A percentile compares a stretch with the other conserved stretches of the same genome.
Conservation (phyloP, 768 basidiomycete species). For the Phallus indusiatus region DNA sequence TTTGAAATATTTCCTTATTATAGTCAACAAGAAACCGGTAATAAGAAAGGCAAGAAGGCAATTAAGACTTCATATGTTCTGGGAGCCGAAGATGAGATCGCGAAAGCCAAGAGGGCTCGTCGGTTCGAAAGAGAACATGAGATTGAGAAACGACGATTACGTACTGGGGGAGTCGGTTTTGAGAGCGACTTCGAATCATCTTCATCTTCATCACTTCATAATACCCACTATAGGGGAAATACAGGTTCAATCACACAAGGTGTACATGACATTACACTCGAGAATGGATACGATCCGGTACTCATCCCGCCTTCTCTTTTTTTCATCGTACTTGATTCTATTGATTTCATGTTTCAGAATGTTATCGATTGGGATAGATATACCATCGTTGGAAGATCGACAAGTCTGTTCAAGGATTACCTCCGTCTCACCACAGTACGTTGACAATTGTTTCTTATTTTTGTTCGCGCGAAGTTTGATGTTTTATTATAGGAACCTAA, state of each 20-base stretch:
- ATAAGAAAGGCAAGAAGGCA: slow-evolving; percentile 39
- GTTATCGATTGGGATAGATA: slow-evolving; percentile 94
- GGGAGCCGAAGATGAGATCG: slow-evolving; percentile 57
- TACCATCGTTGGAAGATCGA: slow-evolving; percentile 89
- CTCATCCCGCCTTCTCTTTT: slow-evolving; percentile 20
- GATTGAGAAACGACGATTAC: slow-evolving; percentile 60
- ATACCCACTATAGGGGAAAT: slow-evolving; percentile 31
- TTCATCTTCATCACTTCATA: slow-evolving; percentile 45
- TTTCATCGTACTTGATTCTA: slow-evolving; percentile 4
- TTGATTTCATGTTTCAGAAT: slow-evolving; percentile 43
- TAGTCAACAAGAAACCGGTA: slow-evolving; percentile 46
- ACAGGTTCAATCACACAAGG: slow-evolving; percentile 7
- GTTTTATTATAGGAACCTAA: slow-evolving; percentile 72
- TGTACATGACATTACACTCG: slow-evolving; percentile 9
- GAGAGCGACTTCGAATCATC: slow-evolving; percentile 32
- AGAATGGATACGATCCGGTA: slow-evolving; percentile 58
- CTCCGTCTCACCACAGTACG: slow-evolving; percentile 82
- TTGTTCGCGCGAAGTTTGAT: neutral
- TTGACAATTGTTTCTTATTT: slow-evolving; percentile 1
- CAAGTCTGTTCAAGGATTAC: slow-evolving; percentile 92
- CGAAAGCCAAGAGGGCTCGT: slow-evolving; percentile 68
- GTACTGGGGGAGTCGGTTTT: slow-evolving; percentile 27
- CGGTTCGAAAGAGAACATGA: slow-evolving; percentile 90
- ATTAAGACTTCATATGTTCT: slow-evolving; percentile 28
- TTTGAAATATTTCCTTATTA: slow-evolving; percentile 11